These are phyloP conservation scores for Neurospora sp. DNA, from an alignment of 495 filamentous ascomycete species.

Conservation along the genomic window DNA sequence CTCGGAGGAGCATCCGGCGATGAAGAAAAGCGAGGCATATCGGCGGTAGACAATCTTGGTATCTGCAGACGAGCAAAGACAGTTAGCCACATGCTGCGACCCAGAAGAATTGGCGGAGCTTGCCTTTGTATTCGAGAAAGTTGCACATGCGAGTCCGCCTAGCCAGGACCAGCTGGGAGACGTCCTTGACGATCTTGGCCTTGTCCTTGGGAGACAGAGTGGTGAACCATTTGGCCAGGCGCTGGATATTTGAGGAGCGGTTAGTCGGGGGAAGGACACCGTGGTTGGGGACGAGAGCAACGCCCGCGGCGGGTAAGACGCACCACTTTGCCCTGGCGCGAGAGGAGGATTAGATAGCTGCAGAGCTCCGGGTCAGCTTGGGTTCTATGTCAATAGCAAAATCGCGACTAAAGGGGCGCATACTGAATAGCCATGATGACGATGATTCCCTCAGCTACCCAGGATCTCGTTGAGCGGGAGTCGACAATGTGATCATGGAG, in stretches of 20 bases:
- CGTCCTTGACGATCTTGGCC: slow-evolving; percentile 99
- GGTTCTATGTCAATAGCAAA: background rate
- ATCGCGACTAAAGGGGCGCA: background rate
- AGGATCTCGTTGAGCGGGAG: background rate
- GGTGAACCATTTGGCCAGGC: slow-evolving; percentile 98
- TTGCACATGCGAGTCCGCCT: slow-evolving; percentile 98
- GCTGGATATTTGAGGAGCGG: slow-evolving; percentile 44
- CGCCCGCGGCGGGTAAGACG: slow-evolving; percentile 37
- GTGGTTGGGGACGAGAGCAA: slow-evolving; percentile 18
- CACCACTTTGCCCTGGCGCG: slow-evolving; percentile 98
- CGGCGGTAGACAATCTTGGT: slow-evolving; percentile 97
- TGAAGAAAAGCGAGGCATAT: slow-evolving; percentile 98
- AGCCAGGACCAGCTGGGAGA: slow-evolving; percentile 93
- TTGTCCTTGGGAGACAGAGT: slow-evolving; percentile 97
- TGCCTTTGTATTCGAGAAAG: slow-evolving; percentile 98
- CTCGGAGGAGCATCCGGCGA: slow-evolving; percentile 85
- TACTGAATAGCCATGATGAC: slow-evolving; percentile 42
- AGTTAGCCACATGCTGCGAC: slow-evolving; percentile 5
- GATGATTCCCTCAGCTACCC: slow-evolving; percentile 23
- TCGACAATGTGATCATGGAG: background rate
- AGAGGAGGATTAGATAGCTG: slow-evolving; percentile 95
- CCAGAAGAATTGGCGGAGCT: slow-evolving; percentile 2
- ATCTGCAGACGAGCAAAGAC: slow-evolving; percentile 43
- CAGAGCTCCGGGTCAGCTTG: slow-evolving; percentile 8
- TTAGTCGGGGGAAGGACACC: slow-evolving; percentile 19